Base-by-base conservation (phyloP, 768 basidiomycete species). In the Phlebiopsis gigantea region DNA sequence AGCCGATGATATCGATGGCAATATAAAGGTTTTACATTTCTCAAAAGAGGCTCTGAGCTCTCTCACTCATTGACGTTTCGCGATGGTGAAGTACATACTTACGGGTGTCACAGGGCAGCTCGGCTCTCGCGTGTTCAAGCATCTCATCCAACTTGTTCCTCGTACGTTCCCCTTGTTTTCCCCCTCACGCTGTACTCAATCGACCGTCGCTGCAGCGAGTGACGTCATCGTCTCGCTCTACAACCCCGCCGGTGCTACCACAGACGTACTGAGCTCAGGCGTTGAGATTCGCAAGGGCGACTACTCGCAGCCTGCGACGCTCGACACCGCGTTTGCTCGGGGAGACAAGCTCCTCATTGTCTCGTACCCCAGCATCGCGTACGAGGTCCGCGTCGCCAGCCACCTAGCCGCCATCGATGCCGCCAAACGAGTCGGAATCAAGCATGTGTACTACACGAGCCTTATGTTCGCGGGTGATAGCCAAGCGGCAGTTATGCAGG, bases 91-190 rank as follows among this genome's bases (percentile, higher is more conserved):
- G 55, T 70, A 72, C 65, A 68, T 72, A 14, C 57, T 74, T 25
- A 73, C 73, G 6, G 73, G 73, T 12, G 62, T 71, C 9, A 73
- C 72, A 3, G 73, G 73, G 43, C 64, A 67, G 28, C 70, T 74
- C 21, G 73, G 73, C 30, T 68, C 69, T 12, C 67, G 64, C 19
- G 68, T 74, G 28, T 60, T 74, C 57, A 65, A 67, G 50, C 61
- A 72, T 57, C 60, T 70, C 30, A 57, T 70, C 42, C 53, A 61
- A 22, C 66, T 68, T 53, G 64, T 72, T 7, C 67, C 67, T 12
- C 46, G 66, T 65, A 47, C 9, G 50, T 43, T 25, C 5, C 42
- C 30, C 26, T n/a, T n/a, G n/a, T n/a, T n/a, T 22, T 34, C 43
- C 9, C 10, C 30, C n/a, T 24, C 22, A n/a, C 2, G 44, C 47